Evolutionary conservation across 352 stramenopile species (phyloP).

Genomic region (Pythium graminicola): DNA sequence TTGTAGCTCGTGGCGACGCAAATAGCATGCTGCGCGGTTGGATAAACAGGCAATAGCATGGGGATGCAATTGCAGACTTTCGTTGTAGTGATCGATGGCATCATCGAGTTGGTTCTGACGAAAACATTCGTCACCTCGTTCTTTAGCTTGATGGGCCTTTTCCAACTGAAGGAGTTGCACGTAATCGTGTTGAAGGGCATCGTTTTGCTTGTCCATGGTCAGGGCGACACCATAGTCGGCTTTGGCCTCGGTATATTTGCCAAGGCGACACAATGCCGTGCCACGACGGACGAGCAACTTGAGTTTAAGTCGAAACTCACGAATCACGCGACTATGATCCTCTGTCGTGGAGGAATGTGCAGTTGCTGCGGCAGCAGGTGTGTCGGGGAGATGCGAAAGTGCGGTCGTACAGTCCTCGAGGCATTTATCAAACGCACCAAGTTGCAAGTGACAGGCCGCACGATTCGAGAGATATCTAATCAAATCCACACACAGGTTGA

Average conservation of each 20-base stretch:
- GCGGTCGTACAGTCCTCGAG: slow-evolving; percentile 62
- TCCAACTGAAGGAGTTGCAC: slow-evolving; percentile 52
- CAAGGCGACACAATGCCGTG: slow-evolving; percentile 55
- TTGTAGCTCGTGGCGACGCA: slow-evolving; percentile 40
- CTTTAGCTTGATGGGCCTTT: slow-evolving; percentile 47
- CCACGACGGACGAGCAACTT: slow-evolving; percentile 69
- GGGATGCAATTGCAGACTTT: slow-evolving; percentile 50
- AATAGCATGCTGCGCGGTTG: slow-evolving; percentile 64
- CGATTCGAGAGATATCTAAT: slow-evolving; percentile 49
- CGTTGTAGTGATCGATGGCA: slow-evolving; percentile 46
- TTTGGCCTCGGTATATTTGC: slow-evolving; percentile 56
- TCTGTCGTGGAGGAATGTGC: neutral
- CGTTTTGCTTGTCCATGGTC: slow-evolving; percentile 71
- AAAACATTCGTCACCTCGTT: slow-evolving; percentile 41
- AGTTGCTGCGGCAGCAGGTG: slow-evolving; percentile 19
- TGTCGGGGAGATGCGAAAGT: slow-evolving; percentile 61
- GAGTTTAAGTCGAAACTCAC: slow-evolving; percentile 59
- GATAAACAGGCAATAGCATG: slow-evolving; percentile 66
- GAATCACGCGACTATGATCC: slow-evolving; percentile 29
- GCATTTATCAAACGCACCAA: slow-evolving; percentile 55
- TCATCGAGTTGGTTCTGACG: slow-evolving; percentile 31
- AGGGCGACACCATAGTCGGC: slow-evolving; percentile 74
- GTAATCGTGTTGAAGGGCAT: slow-evolving; percentile 59
- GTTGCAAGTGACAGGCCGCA: slow-evolving; percentile 53
- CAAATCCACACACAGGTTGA: neutral